Conservation (phyloP, 225 moss, liverwort and hornwort genomes). For the Polytrichum formosum region DNA sequence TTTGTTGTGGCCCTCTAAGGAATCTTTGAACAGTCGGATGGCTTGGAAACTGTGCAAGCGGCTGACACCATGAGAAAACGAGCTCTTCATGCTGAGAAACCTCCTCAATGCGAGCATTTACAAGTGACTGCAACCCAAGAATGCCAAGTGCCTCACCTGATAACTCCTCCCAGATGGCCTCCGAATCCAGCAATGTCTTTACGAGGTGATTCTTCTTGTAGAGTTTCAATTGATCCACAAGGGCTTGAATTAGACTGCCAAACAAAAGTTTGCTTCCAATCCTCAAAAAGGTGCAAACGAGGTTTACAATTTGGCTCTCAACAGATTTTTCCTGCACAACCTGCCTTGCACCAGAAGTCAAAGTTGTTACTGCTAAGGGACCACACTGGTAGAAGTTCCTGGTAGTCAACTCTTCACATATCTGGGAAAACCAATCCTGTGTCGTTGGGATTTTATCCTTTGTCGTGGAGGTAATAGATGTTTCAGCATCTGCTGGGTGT, state of each 20-base stretch:
- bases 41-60: constrained; percentile 17
- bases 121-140: constrained; percentile 3
- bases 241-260: constrained; percentile 11
- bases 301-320: constrained; percentile 3
- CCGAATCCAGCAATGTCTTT: constrained; percentile 6
- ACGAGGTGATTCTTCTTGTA: constrained; percentile 12
- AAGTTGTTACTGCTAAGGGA: not conserved
- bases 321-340: not conserved
- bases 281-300: constrained; percentile 5
- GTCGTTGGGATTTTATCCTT: not conserved
- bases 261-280: constrained; percentile 19
- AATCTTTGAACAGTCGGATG: constrained; percentile 22
- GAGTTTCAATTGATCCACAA: constrained; percentile 6
- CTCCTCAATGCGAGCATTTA: constrained; percentile 9
- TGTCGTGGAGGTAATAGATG: not conserved
- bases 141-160: constrained; percentile 4
- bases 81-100: constrained; percentile 6
- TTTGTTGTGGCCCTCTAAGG: constrained; percentile 21
- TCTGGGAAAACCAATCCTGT: not conserved
- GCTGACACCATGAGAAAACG: constrained; percentile 29
- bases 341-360: not conserved
- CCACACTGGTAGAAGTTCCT: constrained; percentile 9
- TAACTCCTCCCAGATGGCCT: constrained; percentile 17
- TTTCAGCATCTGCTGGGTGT: not conserved
- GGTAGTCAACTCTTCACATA: constrained; percentile 5